These are phyloP conservation scores for Bullera alba DNA, from an alignment of 768 basidiomycete genomes.

Conservation along the genomic window DNA sequence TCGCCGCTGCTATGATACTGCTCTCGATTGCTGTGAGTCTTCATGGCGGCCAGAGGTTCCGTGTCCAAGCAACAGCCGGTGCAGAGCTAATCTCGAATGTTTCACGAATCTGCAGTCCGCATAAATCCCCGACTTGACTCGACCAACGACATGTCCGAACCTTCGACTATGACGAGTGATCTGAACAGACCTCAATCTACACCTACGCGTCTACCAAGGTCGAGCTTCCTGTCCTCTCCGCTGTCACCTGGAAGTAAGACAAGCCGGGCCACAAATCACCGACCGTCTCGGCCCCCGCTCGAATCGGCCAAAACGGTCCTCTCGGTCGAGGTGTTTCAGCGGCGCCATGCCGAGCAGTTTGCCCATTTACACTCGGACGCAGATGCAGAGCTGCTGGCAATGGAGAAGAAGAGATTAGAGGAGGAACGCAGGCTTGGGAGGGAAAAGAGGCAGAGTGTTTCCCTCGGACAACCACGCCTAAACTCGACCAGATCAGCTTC, in stretches of 20 bases:
- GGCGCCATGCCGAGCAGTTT: slow-evolving; percentile 20
- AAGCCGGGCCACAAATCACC: neutral
- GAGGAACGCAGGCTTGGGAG: slow-evolving; percentile 17
- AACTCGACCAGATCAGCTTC: neutral
- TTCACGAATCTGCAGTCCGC: too few relatives aligned
- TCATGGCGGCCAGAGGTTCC: too few relatives aligned
- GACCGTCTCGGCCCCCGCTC: neutral
- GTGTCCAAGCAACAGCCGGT: too few relatives aligned
- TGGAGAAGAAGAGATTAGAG: slow-evolving; percentile 17
- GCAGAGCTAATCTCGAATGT: too few relatives aligned
- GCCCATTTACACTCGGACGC: slow-evolving; percentile 23
- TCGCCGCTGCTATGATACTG: too few relatives aligned
- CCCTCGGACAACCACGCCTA: neutral
- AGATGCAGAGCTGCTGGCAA: slow-evolving; percentile 6
- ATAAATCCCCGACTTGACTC: too few relatives aligned
- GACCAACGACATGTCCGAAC: too few relatives aligned
- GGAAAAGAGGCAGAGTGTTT: slow-evolving; percentile 19
- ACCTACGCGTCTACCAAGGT: too few relatives aligned
- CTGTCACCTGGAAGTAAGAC: neutral
- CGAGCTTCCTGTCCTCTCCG: too few relatives aligned
- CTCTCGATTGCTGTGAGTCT: too few relatives aligned
- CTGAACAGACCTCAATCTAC: too few relatives aligned
- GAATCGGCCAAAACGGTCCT: neutral
- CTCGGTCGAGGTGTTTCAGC: slow-evolving; percentile 17
- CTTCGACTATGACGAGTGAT: too few relatives aligned